These are phyloP conservation scores for Diaporthe nobilis DNA, from an alignment of 2,329 filamentous ascomycete species.

Conservation along the genomic window DNA sequence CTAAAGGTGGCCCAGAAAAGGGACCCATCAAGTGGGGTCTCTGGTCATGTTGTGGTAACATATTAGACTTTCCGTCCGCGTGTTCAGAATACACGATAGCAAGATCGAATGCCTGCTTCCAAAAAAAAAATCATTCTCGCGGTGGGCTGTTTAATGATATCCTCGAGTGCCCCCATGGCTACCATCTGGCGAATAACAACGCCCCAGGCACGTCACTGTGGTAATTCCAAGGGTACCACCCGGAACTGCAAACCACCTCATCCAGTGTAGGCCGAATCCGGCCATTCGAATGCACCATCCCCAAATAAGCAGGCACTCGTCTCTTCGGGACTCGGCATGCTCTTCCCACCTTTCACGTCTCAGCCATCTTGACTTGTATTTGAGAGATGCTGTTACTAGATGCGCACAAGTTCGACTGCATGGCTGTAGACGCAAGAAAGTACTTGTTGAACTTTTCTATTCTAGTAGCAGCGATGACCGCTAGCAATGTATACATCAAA, in stretches of 20 bases:
- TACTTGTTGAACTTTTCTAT: not conserved
- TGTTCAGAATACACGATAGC: not conserved
- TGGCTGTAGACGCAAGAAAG: not conserved
- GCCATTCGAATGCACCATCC: not conserved
- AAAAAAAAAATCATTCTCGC: not conserved
- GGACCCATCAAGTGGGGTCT: not conserved
- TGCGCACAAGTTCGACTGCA: too few species aligned
- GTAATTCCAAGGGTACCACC: not conserved
- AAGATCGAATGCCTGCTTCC: not conserved
- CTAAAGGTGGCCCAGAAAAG: conserved; percentile 12
- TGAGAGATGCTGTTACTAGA: not conserved
- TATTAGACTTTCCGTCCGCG: not conserved
- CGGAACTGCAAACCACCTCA: not conserved
- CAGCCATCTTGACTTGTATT: not conserved
- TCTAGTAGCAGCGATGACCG: not conserved
- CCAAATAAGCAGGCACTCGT: not conserved
- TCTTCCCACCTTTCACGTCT: too few species aligned
- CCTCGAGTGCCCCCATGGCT: not conserved
- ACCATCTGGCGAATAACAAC: not conserved
- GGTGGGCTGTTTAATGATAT: not conserved
- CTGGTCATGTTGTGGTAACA: not conserved
- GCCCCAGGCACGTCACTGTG: not conserved
- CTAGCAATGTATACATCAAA: not conserved
- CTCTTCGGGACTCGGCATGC: not conserved
- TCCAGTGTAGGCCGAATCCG: not conserved